These are phyloP conservation scores for Houttuynia cordata DNA, from an alignment of 164 flowering plant species.

Conservation along the genomic window DNA sequence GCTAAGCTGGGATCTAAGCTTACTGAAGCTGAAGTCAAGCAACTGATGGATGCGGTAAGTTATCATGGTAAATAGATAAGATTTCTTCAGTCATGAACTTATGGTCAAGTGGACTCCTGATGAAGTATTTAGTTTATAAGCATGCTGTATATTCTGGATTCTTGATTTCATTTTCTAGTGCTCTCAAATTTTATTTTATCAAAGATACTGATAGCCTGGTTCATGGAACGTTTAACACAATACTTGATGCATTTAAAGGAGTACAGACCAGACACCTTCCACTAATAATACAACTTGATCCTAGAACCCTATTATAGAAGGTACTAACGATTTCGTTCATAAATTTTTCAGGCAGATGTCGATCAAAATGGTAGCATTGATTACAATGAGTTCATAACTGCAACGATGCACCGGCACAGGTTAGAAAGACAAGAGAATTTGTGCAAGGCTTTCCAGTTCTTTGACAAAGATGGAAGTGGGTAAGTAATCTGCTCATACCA, in stretches of 20 bases:
- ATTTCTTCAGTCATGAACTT: background rate
- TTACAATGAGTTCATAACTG: slow-evolving; percentile 73
- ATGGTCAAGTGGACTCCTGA: too few relatives aligned
- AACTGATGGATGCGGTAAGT: slow-evolving; percentile 87
- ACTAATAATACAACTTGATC: too few relatives aligned
- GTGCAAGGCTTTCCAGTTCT: slow-evolving; percentile 58
- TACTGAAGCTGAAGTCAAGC: slow-evolving; percentile 55
- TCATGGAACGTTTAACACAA: background rate
- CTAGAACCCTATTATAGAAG: background rate
- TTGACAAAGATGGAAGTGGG: slow-evolving; percentile 85
- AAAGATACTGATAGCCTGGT: background rate
- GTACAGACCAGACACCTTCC: too few relatives aligned
- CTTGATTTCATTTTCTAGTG: background rate
- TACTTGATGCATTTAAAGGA: too few relatives aligned
- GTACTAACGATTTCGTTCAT: background rate
- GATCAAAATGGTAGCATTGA: slow-evolving; percentile 75
- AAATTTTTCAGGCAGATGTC: slow-evolving; percentile 73
- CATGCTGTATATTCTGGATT: background rate
- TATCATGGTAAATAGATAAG: background rate
- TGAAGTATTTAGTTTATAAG: background rate
- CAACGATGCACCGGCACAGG: slow-evolving; percentile 87
- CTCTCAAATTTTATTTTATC: background rate
- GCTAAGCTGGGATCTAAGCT: slow-evolving; percentile 82
- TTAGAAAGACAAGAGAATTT: slow-evolving; percentile 73
- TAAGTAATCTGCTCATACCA: slow-evolving; percentile 18